Percentiles rank a stretch among this genome's conserved stretches.
phyloP scores from a whole-genome alignment of 2,329 filamentous ascomycete species.

The Trichoderma cornu-damae region DNA sequence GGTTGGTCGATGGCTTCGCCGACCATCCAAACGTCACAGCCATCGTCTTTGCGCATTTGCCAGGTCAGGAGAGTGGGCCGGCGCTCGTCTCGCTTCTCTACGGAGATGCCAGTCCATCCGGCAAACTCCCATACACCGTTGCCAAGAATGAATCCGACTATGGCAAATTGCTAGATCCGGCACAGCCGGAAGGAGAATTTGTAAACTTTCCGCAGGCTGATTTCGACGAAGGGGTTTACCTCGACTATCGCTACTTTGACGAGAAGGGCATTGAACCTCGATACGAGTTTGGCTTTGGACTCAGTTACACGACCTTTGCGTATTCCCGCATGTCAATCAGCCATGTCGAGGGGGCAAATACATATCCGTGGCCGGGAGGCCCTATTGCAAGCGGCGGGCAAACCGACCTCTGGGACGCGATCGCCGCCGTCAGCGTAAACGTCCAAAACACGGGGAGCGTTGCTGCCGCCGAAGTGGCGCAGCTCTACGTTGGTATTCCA shows the following conservation, averaged over 20 bases:
- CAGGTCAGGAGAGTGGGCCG: slow-evolving; percentile 57
- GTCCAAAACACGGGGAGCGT: slow-evolving; percentile 41
- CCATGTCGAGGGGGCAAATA: slow-evolving; percentile 22
- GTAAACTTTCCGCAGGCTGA: slow-evolving; percentile 47
- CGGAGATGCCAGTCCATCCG: slow-evolving; percentile 52
- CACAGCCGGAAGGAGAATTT: slow-evolving; percentile 46
- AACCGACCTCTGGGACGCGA: slow-evolving; percentile 43
- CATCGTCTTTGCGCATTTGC: slow-evolving; percentile 59
- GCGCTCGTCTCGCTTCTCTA: slow-evolving; percentile 54
- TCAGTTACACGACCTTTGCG: slow-evolving; percentile 52
- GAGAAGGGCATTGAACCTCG: slow-evolving; percentile 43
- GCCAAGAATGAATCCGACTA: slow-evolving; percentile 54
- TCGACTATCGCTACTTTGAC: slow-evolving; percentile 54
- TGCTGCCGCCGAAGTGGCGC: slow-evolving; percentile 44
- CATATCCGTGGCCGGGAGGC: slow-evolving; percentile 36
- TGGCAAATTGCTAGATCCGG: slow-evolving; percentile 38
- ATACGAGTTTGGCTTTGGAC: slow-evolving; percentile 53
- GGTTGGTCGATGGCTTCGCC: slow-evolving; percentile 56
- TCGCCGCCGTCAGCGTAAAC: slow-evolving; percentile 37
- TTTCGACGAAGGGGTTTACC: slow-evolving; percentile 47
- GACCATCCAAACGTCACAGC: slow-evolving; percentile 61
- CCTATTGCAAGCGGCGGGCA: slow-evolving; percentile 41
- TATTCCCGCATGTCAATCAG: slow-evolving; percentile 41
- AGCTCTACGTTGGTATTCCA: slow-evolving; percentile 46
- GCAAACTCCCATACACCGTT: slow-evolving; percentile 58